phyloP scores from a whole-genome alignment of 2,329 filamentous ascomycete genomes.

The Kalmusia sp. region DNA sequence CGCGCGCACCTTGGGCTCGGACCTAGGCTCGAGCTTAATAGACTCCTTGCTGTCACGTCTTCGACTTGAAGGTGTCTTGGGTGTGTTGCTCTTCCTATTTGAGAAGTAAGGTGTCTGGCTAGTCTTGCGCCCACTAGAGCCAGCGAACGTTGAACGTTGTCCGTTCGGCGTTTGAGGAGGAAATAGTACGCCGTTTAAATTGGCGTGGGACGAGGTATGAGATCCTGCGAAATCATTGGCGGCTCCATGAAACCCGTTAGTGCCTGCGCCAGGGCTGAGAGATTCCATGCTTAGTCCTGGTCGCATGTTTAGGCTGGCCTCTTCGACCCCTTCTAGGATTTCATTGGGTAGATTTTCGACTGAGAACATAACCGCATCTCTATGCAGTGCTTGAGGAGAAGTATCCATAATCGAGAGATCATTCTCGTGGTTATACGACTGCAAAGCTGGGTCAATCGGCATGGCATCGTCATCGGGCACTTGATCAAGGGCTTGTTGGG shows the following conservation, averaged over 20 bases:
- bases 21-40: conserved; percentile 34
- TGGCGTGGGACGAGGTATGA: conserved; percentile 12
- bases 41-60: conserved; percentile 32
- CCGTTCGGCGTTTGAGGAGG: conserved; percentile 16
- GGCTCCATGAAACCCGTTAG: conserved; percentile 2
- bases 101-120: conserved; percentile 28
- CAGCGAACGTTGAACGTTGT: conserved; percentile 10
- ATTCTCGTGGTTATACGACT: conserved; percentile 27
- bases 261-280: conserved; percentile 32
- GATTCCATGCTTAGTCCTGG: conserved; percentile 33
- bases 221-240: conserved; percentile 13
- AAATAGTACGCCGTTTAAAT: conserved; percentile 16
- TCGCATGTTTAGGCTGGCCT: conserved; percentile 15
- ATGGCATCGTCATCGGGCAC: conserved; percentile 31
- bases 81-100: conserved; percentile 33
- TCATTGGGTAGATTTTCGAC: conserved; percentile 38
- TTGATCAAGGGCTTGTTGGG: conserved; percentile 34
- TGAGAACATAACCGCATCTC: conserved; percentile 41
- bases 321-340: conserved; percentile 24
- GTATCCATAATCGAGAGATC: conserved; percentile 22
- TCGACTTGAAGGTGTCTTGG: conserved; percentile 34
- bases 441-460: conserved; percentile 38
- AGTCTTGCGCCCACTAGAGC: conserved; percentile 23
- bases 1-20: conserved; percentile 13
- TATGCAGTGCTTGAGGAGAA: conserved; percentile 22